Conservation (phyloP, 75 land plant species). For the Ceratopteris richardii region DNA sequence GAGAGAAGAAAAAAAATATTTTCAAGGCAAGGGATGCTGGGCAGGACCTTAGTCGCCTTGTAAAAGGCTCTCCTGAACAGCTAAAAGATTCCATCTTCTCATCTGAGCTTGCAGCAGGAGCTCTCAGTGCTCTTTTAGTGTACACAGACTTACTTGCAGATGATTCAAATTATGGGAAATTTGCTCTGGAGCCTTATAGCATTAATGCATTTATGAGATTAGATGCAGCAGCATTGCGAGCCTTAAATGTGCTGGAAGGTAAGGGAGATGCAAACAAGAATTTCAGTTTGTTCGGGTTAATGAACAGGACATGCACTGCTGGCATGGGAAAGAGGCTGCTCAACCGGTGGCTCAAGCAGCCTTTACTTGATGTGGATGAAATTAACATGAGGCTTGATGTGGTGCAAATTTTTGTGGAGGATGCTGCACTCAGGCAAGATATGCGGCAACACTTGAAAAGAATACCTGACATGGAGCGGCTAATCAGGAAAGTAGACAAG, state of each 20-base stretch:
- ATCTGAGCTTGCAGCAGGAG: constrained; percentile 64
- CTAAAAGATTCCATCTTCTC: constrained; percentile 61
- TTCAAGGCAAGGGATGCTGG: constrained; percentile 81
- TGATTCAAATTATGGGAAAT: constrained; percentile 81
- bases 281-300: constrained; percentile 86
- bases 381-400: constrained; percentile 68
- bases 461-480: constrained; percentile 84
- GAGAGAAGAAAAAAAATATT: constrained; percentile 80
- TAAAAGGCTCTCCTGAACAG: constrained; percentile 82
- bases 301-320: constrained; percentile 98
- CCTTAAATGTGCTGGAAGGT: constrained; percentile 81
- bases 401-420: constrained; percentile 92
- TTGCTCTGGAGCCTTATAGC: constrained; percentile 48
- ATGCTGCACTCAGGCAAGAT: constrained; percentile 67
- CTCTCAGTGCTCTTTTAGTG: constrained; percentile 67
- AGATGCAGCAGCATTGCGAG: constrained; percentile 92
- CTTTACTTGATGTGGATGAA: constrained; percentile 75
- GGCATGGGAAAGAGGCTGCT: constrained; percentile 96
- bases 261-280: constrained; percentile 94
- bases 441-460: constrained; percentile 74
- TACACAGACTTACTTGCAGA: constrained; percentile 87
- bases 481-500: constrained; percentile 58
- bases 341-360: constrained; percentile 96
- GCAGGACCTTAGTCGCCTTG: constrained; percentile 74
- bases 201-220: constrained; percentile 82